Evolutionary conservation across 495 filamentous ascomycete species (phyloP).

Genomic region (Neurospora pannonica): DNA sequence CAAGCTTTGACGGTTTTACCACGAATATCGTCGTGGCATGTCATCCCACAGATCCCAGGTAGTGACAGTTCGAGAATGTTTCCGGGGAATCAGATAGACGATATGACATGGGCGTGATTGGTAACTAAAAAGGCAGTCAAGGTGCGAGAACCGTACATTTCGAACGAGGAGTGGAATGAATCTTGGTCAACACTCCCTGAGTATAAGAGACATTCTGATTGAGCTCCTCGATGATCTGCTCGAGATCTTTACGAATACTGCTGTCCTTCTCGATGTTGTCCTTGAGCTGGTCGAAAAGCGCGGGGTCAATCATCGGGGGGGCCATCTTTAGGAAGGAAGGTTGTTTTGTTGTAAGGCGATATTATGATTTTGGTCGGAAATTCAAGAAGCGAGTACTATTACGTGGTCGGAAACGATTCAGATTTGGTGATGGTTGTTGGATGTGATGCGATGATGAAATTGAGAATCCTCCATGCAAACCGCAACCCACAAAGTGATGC

Average conservation of each 20-base stretch:
- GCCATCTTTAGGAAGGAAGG: slow-evolving; percentile 15
- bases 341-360: neutral
- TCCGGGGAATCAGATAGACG: neutral
- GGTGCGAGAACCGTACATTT: slow-evolving; percentile 48
- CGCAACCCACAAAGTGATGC: neutral
- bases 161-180: slow-evolving; percentile 74
- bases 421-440: neutral
- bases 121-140: neutral
- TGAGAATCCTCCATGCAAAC: neutral
- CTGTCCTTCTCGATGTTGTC: slow-evolving; percentile 82
- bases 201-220: slow-evolving; percentile 56
- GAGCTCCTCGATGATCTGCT: slow-evolving; percentile 68
- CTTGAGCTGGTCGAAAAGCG: slow-evolving; percentile 82
- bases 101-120: neutral
- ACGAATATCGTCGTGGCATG: neutral
- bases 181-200: slow-evolving; percentile 72
- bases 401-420: neutral
- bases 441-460: neutral
- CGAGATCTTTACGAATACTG: slow-evolving; percentile 69
- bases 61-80: neutral
- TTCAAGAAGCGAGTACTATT: neutral
- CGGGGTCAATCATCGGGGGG: slow-evolving; percentile 56
- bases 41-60: neutral
- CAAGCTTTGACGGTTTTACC: neutral
- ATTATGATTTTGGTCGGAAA: neutral